Conservation (phyloP, 176 grass and related monocot genomes). For the Triticum dicoccoides region DNA sequence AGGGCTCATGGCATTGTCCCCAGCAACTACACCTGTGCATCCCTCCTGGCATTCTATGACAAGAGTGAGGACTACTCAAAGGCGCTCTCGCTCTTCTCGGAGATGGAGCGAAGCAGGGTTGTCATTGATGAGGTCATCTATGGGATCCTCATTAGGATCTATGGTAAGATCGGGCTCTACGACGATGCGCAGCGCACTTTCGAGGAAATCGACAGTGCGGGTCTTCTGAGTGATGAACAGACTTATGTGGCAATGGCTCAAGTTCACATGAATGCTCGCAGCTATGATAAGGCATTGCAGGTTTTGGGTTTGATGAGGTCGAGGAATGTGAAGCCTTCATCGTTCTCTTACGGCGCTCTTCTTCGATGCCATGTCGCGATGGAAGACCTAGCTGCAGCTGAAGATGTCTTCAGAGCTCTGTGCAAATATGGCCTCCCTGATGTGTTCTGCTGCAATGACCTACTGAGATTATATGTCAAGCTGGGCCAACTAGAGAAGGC, state of each 20-base stretch:
- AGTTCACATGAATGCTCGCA: constrained; percentile 58
- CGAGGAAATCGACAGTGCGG: constrained; percentile 54
- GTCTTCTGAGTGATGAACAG: constrained; percentile 65
- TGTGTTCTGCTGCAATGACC: constrained; percentile 60
- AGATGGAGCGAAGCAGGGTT: constrained; percentile 70
- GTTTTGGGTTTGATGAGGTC: constrained; percentile 62
- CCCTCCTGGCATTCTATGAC: constrained; percentile 61
- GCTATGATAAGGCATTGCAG: constrained; percentile 58
- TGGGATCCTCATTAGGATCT: constrained; percentile 87
- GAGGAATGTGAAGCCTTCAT: constrained; percentile 57
- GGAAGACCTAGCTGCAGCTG: constrained; percentile 67
- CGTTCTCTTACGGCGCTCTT: constrained; percentile 59
- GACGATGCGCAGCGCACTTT: constrained; percentile 69
- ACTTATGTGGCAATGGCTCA: constrained; percentile 93
- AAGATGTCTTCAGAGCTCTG: constrained; percentile 59
- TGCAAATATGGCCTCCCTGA: constrained; percentile 39
- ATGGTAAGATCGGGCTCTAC: constrained; percentile 76
- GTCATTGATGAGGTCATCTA: constrained; percentile 85
- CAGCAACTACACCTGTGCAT: constrained; percentile 90
- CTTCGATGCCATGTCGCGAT: constrained; percentile 66
- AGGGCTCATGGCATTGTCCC: constrained; percentile 47
- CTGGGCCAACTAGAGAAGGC: constrained; percentile 71
- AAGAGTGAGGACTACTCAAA: constrained; percentile 88
- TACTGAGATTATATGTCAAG: constrained; percentile 73
- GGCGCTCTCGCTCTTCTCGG: constrained; percentile 64